Evolutionary conservation across 371 early-diverging fungal genomes (phyloP).

Genomic region (Homolaphlyctis polyrhiza): DNA sequence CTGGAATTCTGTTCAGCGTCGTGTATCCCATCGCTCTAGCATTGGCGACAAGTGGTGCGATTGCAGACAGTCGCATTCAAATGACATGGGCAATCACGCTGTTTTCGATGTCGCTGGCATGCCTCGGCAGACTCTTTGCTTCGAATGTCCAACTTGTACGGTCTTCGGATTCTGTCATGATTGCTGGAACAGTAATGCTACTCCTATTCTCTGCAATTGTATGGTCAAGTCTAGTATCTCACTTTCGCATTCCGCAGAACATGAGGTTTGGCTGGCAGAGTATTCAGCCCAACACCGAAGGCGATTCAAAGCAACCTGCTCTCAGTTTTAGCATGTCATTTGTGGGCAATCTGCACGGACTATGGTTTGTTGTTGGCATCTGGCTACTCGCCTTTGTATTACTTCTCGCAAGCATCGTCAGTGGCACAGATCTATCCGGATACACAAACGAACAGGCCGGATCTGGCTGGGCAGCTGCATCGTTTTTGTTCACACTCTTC

Average conservation of each 20-base stretch:
- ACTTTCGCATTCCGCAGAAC: too few species aligned
- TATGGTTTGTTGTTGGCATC: not conserved
- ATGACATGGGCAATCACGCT: not conserved
- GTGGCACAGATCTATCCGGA: not conserved
- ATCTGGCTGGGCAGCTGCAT: not conserved
- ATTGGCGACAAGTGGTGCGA: not conserved
- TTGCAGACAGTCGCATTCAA: not conserved
- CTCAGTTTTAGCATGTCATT: too few species aligned
- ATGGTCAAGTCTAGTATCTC: too few species aligned
- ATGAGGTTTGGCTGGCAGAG: too few species aligned
- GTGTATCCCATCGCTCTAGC: not conserved
- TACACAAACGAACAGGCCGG: not conserved
- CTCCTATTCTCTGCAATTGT: too few species aligned
- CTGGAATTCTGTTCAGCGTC: not conserved
- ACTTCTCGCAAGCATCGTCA: not conserved
- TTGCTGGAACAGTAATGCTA: not conserved
- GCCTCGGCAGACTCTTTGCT: not conserved
- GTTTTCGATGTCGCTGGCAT: not conserved
- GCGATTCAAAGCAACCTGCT: too few species aligned
- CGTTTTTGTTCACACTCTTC: too few species aligned
- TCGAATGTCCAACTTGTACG: not conserved
- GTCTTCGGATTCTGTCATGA: not conserved
- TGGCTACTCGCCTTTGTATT: not conserved
- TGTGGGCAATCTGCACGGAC: too few species aligned
- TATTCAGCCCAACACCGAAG: too few species aligned